Base-by-base conservation (phyloP, 257 asterid species). In the Oldenlandia corymbosa region DNA sequence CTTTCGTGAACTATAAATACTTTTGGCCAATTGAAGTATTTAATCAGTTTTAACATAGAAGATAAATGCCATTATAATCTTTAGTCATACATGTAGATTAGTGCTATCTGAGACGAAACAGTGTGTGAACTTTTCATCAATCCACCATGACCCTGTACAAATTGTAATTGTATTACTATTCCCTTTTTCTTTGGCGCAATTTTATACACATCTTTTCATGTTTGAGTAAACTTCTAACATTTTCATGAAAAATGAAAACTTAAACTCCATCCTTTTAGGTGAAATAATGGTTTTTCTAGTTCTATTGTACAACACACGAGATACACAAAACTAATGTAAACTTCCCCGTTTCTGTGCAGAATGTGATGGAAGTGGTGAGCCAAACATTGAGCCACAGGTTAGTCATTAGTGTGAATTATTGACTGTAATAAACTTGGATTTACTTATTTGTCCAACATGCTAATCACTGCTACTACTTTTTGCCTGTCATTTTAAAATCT, bases 291-390 rank as follows among this genome's bases (percentile, higher is more conserved):
- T n/a, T n/a, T n/a, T n/a, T n/a, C n/a, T n/a, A n/a, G n/a, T n/a
- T n/a, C n/a, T n/a, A n/a, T n/a, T n/a, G n/a, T n/a, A n/a, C n/a
- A n/a, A n/a, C n/a, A n/a, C n/a, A n/a, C n/a, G n/a, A n/a, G n/a
- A n/a, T n/a, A n/a, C n/a, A n/a, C n/a, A n/a, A n/a, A n/a, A n/a
- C 73, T 68, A 52, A 74, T 59, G 23, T n/a, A n/a, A 14, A 56
- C 17, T 24, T 23, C 23, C 61, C 32, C 65, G 60, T 50, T 64
- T 31, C 37, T 59, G 34, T 76, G 78, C 88, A 92, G 99, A 92
- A 74, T 92, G 99, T 69, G 97, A 92, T 65, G 99, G 99, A 64
- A 87, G 90, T 58, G 97, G 99, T 31, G 99, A 93, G 81, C 97
- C 97, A 52, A 93, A 93, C 59, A 66, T 92, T 48, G 99, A 92